Base-by-base conservation (phyloP, 495 filamentous ascomycete genomes). In the Astrothelium macrocarpum region DNA sequence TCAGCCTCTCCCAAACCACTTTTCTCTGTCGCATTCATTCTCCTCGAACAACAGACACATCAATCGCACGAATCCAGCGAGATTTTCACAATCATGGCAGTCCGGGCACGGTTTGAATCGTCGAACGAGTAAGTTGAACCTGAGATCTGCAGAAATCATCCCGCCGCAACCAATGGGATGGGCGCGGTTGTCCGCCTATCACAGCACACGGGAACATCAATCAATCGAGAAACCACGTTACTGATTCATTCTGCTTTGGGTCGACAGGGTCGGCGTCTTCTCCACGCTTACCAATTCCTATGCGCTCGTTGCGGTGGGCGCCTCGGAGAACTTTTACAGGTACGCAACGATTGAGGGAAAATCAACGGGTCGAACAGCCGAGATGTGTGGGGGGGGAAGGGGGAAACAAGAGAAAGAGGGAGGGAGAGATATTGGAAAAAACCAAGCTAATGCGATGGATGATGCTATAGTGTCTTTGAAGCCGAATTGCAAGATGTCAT, bases 301-400 rank as follows among this genome's bases (percentile, higher is more conserved):
- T 75, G 88, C 90, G 65, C 78, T 98, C 67, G 90, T 96, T 66
- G 93, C 94, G 60, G 82, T 95, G 62, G 95, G 94, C 70, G 91
- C 89, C 58, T 95, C 90, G 67, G 93, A 97, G 84, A 97, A 97
- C 80, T 98, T 98, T 77, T 98, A 97, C 84, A 87, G 85, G 85
- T 87, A 70, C 65, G 70, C 14, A 5, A 5, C 34, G 34, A 5
- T 14, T 39, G n/a, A 5, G 34, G 34, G 5, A 39, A 39, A 5
- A 14, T 39, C 34, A 5, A 5, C 34, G 34, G 34, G 5, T 39
- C 34, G 34, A 39, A 14, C 5, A 5, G 34, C n/a, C 32, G 11
- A 42, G 32, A 45, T 23, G 42, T 46, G 32, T 12, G 2, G 25
- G 25, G 11, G 1, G 18, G 16, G 29, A 20, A 16, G 34, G 39